Percentiles rank a stretch among this genome's conserved stretches.
These are phyloP conservation scores for Circinella umbellata DNA, from an alignment of 371 early-diverging fungal species.

Conservation along the genomic window DNA sequence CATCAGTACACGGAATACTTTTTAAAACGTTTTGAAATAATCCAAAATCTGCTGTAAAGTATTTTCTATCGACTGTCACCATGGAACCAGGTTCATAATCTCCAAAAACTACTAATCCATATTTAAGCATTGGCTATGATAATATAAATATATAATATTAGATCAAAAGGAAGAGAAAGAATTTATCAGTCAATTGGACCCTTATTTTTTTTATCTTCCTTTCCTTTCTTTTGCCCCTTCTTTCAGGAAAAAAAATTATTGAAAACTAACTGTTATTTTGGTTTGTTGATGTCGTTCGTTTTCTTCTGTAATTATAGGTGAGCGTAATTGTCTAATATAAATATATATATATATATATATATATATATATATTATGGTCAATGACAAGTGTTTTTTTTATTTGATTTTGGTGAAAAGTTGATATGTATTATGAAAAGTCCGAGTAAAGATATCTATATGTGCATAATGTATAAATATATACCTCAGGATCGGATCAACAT, in stretches of 20 bases:
- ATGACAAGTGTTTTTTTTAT: background rate
- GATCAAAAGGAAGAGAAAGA: background rate
- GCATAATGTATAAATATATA: too few relatives aligned
- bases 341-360: background rate
- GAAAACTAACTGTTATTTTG: constrained; percentile 55
- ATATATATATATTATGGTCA: background rate
- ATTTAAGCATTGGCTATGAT: constrained; percentile 59
- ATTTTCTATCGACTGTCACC: constrained; percentile 59
- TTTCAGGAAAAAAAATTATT: background rate
- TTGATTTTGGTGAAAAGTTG: too few relatives aligned
- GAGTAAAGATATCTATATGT: background rate
- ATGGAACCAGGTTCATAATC: constrained; percentile 66
- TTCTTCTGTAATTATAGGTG: constrained; percentile 55
- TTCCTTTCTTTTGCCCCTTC: background rate
- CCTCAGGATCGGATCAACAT: constrained; percentile 66
- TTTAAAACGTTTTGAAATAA: constrained; percentile 58
- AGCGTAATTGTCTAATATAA: constrained; percentile 54
- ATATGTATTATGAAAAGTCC: too few relatives aligned
- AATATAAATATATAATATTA: background rate
- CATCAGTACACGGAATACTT: constrained; percentile 54
- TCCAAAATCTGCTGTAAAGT: constrained; percentile 57
- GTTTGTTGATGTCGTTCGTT: constrained; percentile 60
- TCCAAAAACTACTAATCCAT: constrained; percentile 69
- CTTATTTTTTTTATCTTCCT: background rate
- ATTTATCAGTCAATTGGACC: too few relatives aligned